Base-by-base conservation (phyloP, 345 rosid species). In the Rhodamnia argentea region DNA sequence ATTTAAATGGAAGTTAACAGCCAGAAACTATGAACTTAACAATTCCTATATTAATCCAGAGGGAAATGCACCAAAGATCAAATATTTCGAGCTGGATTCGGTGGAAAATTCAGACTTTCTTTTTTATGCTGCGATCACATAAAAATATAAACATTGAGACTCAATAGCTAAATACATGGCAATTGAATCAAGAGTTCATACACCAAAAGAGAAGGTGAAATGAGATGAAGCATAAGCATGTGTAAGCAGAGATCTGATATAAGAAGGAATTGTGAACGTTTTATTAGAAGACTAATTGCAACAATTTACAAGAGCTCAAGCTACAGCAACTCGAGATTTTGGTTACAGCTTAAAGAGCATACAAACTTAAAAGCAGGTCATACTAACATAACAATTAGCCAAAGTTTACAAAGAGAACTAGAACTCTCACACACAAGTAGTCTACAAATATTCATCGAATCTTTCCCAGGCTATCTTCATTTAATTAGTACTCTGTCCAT, bases 271-370 rank as follows among this genome's bases (percentile, higher is more conserved):
- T 83, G 90, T 70, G 78, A 88, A 83, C 82, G 58, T 85, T 85
- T 93, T 93, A 90, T 92, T 92, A 92, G 92, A 91, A 90, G 86
- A 87, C 93, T 92, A 92, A 89, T 91, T 91, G 95, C 93, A 90
- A 83, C 90, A 93, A 94, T 95, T 91, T 93, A 95, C 96, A 95
- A 83, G 90, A 91, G 89, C 86, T 90, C 92, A 90, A 90, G 90
- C 92, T 91, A 93, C 90, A 89, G 88, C 94, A 93, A 89, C 93
- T 90, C 85, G 87, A 90, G 94, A 40, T 70, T 70, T 70, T 37
- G 78, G 92, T 89, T 89, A 88, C 90, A 60, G 91, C 85, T 90
- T 88, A 92, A 91, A 87, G 87, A 26, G 85, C 47, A 70, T 70
- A 89, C 92, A 86, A 85, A 87, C 86, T 83, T 88, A 84, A 92